These are phyloP conservation scores for Citrullus amarus DNA, from an alignment of 306 rosid genomes.

Conservation along the genomic window DNA sequence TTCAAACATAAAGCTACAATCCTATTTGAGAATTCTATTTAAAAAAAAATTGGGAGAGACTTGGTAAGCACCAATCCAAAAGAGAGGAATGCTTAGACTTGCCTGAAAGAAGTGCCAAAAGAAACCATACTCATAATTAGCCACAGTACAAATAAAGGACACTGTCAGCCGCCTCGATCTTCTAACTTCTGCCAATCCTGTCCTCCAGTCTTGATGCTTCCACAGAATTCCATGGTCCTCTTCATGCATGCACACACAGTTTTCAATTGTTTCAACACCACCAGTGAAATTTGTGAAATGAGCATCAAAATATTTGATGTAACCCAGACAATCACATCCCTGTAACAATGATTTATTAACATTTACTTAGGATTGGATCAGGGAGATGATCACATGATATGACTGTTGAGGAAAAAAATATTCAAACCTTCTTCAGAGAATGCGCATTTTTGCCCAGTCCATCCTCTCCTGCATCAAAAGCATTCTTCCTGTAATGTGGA, in stretches of 20 bases:
- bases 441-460: constrained; percentile 92
- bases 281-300: constrained; percentile 83
- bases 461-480: constrained; percentile 93
- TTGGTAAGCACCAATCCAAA: not conserved
- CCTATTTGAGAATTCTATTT: not conserved
- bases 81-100: constrained; percentile 20
- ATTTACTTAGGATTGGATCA: not conserved
- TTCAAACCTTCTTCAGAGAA: constrained; percentile 69
- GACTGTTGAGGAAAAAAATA: not conserved
- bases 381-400: not conserved
- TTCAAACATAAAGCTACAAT: not conserved
- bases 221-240: constrained; percentile 83
- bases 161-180: constrained; percentile 71
- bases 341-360: constrained; percentile 22
- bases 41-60: not conserved
- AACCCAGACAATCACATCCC: constrained; percentile 93
- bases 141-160: constrained; percentile 73
- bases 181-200: constrained; percentile 86
- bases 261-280: constrained; percentile 64
- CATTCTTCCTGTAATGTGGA: constrained; percentile 89
- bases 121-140: constrained; percentile 86
- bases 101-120: constrained; percentile 90
- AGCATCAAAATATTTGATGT: constrained; percentile 80
- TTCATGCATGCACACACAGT: constrained; percentile 78
- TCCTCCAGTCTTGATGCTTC: constrained; percentile 95